Conservation (phyloP, 176 grass and related monocot genomes). For the Aegilops tauschii region DNA sequence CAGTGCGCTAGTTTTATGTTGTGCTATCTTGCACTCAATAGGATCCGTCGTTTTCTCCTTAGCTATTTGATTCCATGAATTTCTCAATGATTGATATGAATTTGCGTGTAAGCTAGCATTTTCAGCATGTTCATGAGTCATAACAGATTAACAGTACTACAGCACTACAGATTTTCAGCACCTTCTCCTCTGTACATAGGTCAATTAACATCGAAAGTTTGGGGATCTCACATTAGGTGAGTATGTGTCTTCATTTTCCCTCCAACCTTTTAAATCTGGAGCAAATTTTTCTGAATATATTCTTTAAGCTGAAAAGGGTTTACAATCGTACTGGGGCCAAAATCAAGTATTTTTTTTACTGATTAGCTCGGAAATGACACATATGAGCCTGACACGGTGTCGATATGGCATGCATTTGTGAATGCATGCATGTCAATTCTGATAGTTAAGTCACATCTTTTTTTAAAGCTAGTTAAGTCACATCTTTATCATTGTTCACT, state of each 20-base stretch:
- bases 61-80: not conserved
- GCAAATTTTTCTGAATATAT: not conserved
- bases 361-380: not conserved
- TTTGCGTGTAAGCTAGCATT: not conserved
- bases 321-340: not conserved
- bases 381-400: not conserved
- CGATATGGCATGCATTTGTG: not conserved
- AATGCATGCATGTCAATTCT: not conserved
- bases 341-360: not conserved
- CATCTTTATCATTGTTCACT: not conserved
- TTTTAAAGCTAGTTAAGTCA: not conserved
- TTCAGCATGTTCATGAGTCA: not conserved
- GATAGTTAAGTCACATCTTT: not conserved
- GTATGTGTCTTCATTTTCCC: not conserved
- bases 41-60: not conserved
- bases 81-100: not conserved
- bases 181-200: not conserved
- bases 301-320: not conserved
- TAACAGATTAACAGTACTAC: not conserved
- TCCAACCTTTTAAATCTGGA: not conserved
- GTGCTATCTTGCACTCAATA: not conserved
- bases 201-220: not conserved
- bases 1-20: not conserved
- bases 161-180: slow-evolving; percentile 8
- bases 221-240: not conserved